phyloP scores from a whole-genome alignment of 768 basidiomycete genomes.

The Lanmaoa rubissima region DNA sequence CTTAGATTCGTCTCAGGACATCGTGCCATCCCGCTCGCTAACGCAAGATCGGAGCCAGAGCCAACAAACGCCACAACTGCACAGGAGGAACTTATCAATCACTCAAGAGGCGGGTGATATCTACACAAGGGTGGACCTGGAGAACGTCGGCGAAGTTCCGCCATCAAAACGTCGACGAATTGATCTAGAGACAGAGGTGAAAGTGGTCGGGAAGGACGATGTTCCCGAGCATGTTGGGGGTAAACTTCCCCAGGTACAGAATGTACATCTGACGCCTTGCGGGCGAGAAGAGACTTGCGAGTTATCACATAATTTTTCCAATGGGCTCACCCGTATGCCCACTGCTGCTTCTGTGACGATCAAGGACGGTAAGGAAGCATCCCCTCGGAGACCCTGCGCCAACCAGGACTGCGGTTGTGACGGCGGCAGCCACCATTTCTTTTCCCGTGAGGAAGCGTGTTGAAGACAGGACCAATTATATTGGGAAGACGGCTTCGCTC shows the following conservation, averaged over 20 bases:
- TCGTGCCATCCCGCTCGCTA: not conserved
- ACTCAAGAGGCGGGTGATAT: not conserved
- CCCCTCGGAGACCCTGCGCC: not conserved
- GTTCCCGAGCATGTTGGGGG: not conserved
- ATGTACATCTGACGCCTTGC: not conserved
- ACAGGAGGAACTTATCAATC: not conserved
- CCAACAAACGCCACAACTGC: not conserved
- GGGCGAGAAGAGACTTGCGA: not conserved
- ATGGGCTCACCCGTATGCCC: not conserved
- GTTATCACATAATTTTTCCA: not conserved
- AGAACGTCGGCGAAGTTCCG: constrained; percentile 3
- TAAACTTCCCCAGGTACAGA: not conserved
- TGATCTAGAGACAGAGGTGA: constrained; percentile 4
- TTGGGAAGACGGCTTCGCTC: constrained; percentile 6
- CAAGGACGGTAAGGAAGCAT: not conserved
- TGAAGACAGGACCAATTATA: not conserved
- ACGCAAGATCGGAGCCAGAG: not conserved
- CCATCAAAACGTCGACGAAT: constrained; percentile 16
- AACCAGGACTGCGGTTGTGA: not conserved
- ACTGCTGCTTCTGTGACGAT: not conserved
- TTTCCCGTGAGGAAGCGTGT: constrained; percentile 23
- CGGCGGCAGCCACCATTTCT: constrained; percentile 9
- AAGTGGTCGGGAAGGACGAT: not conserved
- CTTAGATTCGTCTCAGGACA: not conserved
- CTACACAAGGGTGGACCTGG: not conserved